Conservation (phyloP, 352 stramenopile species). For the Globisporangium cystogenes region DNA sequence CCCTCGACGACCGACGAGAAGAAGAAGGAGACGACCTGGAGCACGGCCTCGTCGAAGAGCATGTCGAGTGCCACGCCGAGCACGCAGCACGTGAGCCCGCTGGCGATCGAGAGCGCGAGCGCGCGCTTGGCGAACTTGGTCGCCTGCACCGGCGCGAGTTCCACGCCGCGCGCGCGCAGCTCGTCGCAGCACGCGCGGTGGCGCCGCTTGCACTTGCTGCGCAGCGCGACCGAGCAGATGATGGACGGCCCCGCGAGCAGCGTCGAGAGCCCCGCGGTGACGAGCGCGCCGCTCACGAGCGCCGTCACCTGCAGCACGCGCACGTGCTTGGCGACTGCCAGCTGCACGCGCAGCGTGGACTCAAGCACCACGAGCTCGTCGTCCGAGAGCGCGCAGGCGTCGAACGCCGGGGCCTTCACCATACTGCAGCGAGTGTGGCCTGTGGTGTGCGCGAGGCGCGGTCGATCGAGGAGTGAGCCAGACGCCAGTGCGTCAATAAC, state of each 20-base stretch:
- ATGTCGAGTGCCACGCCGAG: conserved; percentile 21
- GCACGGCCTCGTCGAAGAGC: conserved; percentile 18
- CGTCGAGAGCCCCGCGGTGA: conserved; percentile 17
- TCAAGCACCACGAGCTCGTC: conserved; percentile 23
- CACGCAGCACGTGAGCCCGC: conserved; percentile 21
- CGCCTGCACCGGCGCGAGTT: conserved; percentile 10
- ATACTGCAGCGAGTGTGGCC: neutral
- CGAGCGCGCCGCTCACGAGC: conserved; percentile 9
- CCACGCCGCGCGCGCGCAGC: conserved; percentile 12
- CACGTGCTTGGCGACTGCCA: conserved; percentile 19
- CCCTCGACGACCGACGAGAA: conserved; percentile 10
- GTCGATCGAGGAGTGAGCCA: neutral
- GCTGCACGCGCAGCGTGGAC: conserved; percentile 23
- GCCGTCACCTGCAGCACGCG: conserved; percentile 15
- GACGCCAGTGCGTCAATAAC: too few species aligned
- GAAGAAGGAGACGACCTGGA: conserved; percentile 21
- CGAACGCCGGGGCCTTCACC: conserved; percentile 8
- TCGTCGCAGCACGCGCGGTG: conserved; percentile 11
- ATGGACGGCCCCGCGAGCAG: conserved; percentile 18
- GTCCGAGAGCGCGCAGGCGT: conserved; percentile 11
- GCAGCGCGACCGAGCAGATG: conserved; percentile 17
- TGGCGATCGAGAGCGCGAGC: conserved; percentile 15
- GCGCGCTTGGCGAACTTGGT: conserved; percentile 18
- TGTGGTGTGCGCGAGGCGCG: neutral
- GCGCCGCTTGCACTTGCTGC: conserved; percentile 16